Evolutionary conservation across 2,329 filamentous ascomycete genomes (phyloP), one percentile per base, ranked within the genome.

Genomic region (Lithohypha guttulata): DNA sequence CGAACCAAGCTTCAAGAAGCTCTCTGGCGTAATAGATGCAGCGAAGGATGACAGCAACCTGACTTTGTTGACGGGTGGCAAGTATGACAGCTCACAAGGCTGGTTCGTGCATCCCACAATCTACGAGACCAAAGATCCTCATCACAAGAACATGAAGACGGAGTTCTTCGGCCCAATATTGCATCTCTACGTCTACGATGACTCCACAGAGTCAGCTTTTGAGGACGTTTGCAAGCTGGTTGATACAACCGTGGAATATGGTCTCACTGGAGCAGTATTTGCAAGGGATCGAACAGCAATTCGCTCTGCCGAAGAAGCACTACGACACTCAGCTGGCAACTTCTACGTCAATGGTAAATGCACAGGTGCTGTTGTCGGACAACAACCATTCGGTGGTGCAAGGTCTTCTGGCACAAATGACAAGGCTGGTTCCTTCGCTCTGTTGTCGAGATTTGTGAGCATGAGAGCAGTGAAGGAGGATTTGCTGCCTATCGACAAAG

Each of bases 261-360:
- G 75, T 2, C 67, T 89, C 39, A 89, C 83, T 0, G 83, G 83
- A 8, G 72, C 81, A 42, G 68, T 89, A 39, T 89, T 89, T 58
- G 80, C 83, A 7, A 62, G 69, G 41, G 81, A 86, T 59, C 68
- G 83, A 27, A 61, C 69, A 32, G 78, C 71, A 10, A 64, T 86
- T 43, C 71, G 77, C 17, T 69, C 69, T 41, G 83, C 81, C 0
- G 81, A 86, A 59, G 74, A 85, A 51, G 71, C 69, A 44, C 68
- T 89, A 38, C 69, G 81, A 48, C 77, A 86, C 56, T 66, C 79
- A 0, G 82, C 83, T 1, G 83, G 83, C 28, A 89, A 89, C 66
- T 87, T 87, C 59, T 89, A 89, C 64, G 70, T 89, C 62, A 89
- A 87, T 65, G 82, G 79, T 67, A 87, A 87, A 72, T 79, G 65